Evolutionary conservation across 768 basidiomycete genomes (phyloP), one percentile per base, ranked within the genome.

Genomic region (Podaxis sp.): DNA sequence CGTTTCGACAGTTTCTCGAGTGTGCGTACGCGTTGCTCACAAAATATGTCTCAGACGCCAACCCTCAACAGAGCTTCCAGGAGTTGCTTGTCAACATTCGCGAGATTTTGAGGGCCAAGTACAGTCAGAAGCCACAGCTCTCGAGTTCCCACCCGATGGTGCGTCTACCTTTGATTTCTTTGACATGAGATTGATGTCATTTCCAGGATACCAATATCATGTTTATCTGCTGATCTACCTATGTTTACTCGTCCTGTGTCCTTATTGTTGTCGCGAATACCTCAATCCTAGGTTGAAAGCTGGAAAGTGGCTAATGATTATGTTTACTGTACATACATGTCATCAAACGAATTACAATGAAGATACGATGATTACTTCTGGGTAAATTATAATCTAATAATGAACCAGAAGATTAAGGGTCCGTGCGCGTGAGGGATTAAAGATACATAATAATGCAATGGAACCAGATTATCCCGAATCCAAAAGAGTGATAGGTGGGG

Each of bases 121-220:
- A 79, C 51, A 76, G 74, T 40, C 79, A 80, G 73, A 80, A 79
- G 67, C 80, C 80, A 22, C 77, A 78, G 83, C 68, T 77, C 46
- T 73, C 74, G 10, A 74, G 74, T 66, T 77, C 75, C 55, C 75
- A 77, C 58, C 73, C 72, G 7, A 77, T 77, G 73, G 82, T 81
- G 65, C 65, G 75, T 68, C 6, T 49, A 30, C 37, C 33, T 41
- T 62, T 58, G 66, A 57, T 55, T 30, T 17, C 36, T 13, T 33
- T 61, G 7, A 49, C 22, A 10, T 44, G 28, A 24, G 40, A n/a
- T 33, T 40, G 36, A 50, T 41, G 38, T 33, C 15, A 28, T 53
- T 64, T 26, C 20, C 41, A 73, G 73, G 74, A 75, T 58, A 74
- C 72, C 0, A 72, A 65, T 44, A 60, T 77, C 41, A 36, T 71